phyloP scores from a whole-genome alignment of 2,329 filamentous ascomycete species.

The Ceratocystis harringtonii region DNA sequence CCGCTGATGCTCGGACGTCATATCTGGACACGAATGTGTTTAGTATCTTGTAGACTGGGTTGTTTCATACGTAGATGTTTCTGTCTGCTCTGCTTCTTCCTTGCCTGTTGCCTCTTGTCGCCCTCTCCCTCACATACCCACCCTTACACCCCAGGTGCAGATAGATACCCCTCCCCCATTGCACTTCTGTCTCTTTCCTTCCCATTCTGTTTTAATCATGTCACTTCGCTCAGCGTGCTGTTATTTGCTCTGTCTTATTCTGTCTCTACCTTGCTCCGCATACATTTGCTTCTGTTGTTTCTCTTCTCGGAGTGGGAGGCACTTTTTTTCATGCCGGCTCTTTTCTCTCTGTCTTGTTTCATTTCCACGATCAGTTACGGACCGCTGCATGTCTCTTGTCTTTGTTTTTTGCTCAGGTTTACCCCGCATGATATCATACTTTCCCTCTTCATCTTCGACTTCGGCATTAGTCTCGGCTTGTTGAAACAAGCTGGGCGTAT shows the following conservation, averaged over 20 bases:
- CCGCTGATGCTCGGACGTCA: not conserved
- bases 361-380: not conserved
- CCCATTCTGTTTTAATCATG: not conserved
- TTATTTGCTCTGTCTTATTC: not conserved
- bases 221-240: not conserved
- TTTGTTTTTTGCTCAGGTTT: not conserved
- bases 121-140: not conserved
- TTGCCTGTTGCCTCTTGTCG: too few species aligned
- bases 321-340: not conserved
- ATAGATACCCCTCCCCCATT: not conserved
- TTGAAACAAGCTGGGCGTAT: not conserved
- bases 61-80: too few species aligned
- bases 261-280: not conserved
- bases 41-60: too few species aligned
- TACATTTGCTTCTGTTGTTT: not conserved
- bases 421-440: not conserved
- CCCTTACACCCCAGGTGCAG: not conserved
- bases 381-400: not conserved
- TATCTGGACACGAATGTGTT: too few species aligned
- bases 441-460: not conserved
- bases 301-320: not conserved
- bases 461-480: not conserved
- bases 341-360: not conserved
- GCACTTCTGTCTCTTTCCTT: not conserved
- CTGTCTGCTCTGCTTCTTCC: too few species aligned